phyloP scores from a whole-genome alignment of 2,329 filamentous ascomycete species.

The Dactylonectria estremocensis region DNA sequence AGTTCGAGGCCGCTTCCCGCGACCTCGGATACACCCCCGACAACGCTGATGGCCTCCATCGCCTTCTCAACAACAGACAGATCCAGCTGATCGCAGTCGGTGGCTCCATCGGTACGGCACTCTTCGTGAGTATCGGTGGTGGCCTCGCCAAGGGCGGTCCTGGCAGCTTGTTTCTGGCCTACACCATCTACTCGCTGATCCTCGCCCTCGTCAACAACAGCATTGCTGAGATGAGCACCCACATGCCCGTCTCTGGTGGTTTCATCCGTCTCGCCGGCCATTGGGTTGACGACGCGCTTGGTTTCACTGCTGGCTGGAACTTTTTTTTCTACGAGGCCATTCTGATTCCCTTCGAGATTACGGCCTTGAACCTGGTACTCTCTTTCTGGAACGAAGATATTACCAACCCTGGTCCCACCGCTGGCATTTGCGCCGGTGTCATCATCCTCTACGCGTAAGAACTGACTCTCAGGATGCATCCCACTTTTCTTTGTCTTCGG shows the following conservation, averaged over 20 bases:
- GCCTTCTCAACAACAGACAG: constrained; percentile 67
- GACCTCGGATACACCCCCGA: constrained; percentile 47
- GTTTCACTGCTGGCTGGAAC: constrained; percentile 66
- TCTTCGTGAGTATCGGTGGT: constrained; percentile 74
- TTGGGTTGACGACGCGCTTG: constrained; percentile 77
- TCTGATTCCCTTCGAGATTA: constrained; percentile 61
- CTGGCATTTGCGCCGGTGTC: constrained; percentile 71
- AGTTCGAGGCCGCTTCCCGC: constrained; percentile 43
- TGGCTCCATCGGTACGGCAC: constrained; percentile 70
- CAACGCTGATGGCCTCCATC: constrained; percentile 59
- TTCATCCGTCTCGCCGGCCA: constrained; percentile 76
- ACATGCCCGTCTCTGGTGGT: constrained; percentile 74
- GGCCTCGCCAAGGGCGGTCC: constrained; percentile 64
- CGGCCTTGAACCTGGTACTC: constrained; percentile 60
- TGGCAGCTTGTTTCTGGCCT: constrained; percentile 71
- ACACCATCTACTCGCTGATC: constrained; percentile 68
- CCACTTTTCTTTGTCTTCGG: constrained; percentile 22
- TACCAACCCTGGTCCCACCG: constrained; percentile 77
- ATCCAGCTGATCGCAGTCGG: constrained; percentile 73
- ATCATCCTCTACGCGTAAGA: constrained; percentile 72
- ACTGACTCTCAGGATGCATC: constrained; percentile 11
- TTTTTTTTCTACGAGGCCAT: constrained; percentile 63
- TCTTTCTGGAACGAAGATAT: constrained; percentile 57
- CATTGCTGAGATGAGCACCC: constrained; percentile 75
- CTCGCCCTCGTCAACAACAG: constrained; percentile 76